These are phyloP conservation scores for Trichophyton rubrum DNA, from an alignment of 2,329 filamentous ascomycete genomes.

Conservation along the genomic window DNA sequence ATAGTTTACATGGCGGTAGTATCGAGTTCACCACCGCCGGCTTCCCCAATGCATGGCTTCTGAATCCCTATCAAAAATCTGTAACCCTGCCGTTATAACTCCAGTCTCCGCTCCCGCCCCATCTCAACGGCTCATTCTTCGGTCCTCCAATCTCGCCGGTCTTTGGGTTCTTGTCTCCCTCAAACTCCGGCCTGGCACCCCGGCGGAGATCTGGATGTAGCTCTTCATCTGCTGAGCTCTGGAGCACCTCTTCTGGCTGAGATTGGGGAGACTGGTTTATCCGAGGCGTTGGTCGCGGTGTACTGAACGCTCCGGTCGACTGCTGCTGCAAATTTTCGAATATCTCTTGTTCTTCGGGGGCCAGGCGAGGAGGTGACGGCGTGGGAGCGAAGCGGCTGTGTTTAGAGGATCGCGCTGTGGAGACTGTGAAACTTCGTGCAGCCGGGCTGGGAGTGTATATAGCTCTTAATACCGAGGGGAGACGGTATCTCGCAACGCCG, in stretches of 20 bases:
- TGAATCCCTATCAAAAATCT: slow-evolving; percentile 51
- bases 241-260: slow-evolving; percentile 16
- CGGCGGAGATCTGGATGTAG: slow-evolving; percentile 58
- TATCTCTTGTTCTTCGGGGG: slow-evolving; percentile 76
- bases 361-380: slow-evolving; percentile 73
- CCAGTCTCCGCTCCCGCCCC: slow-evolving; percentile 69
- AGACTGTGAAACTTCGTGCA: slow-evolving; percentile 2
- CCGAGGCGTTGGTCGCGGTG: slow-evolving; percentile 31
- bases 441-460: not conserved
- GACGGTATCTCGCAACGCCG: not conserved
- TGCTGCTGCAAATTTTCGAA: slow-evolving; percentile 74
- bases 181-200: slow-evolving; percentile 80
- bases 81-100: slow-evolving; percentile 92
- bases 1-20: not conserved
- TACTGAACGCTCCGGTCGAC: slow-evolving; percentile 67
- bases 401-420: slow-evolving; percentile 16
- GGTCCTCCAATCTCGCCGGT: slow-evolving; percentile 93
- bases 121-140: slow-evolving; percentile 89
- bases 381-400: slow-evolving; percentile 19
- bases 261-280: slow-evolving; percentile 35
- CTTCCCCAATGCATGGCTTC: not conserved
- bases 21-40: not conserved
- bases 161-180: slow-evolving; percentile 80
- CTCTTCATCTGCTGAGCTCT: slow-evolving; percentile 43
- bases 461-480: not conserved